Percentiles rank a stretch among this genome's conserved stretches.
Evolutionary conservation across 768 basidiomycete species (phyloP).

Genomic region (Boletellus sp.): DNA sequence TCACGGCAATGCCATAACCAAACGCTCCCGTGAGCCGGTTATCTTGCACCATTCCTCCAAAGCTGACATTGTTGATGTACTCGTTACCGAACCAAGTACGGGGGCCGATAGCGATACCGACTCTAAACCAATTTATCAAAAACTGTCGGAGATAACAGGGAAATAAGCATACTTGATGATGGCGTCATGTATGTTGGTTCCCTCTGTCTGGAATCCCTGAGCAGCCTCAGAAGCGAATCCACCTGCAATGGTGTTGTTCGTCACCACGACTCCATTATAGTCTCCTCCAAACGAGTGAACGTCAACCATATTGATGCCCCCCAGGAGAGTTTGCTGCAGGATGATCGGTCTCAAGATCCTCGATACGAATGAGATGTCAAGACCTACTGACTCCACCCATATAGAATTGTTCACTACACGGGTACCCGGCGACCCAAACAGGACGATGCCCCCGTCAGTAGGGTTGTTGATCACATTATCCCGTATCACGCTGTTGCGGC

Average conservation of each 20-base stretch:
- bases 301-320: conserved; percentile 79
- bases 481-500: conserved; percentile 54
- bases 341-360: not conserved
- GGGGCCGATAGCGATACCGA: conserved; percentile 79
- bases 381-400: conserved; percentile 61
- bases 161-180: conserved; percentile 61
- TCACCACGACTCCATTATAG: conserved; percentile 60
- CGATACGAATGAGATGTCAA: not conserved
- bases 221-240: conserved; percentile 56
- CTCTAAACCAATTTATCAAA: conserved; percentile 37
- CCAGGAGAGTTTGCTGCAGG: conserved; percentile 59
- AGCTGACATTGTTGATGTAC: conserved; percentile 52
- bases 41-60: conserved; percentile 48
- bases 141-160: not conserved
- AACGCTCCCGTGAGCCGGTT: conserved; percentile 67
- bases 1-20: conserved; percentile 67
- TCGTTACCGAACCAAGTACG: conserved; percentile 67
- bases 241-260: conserved; percentile 63
- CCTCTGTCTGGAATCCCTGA: conserved; percentile 41
- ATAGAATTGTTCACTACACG: conserved; percentile 74
- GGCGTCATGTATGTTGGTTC: conserved; percentile 52
- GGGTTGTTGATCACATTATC: conserved; percentile 69
- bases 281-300: conserved; percentile 62
- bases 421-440: conserved; percentile 74
- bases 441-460: conserved; percentile 76